Base-by-base conservation (phyloP, 1,284 basidiomycete genomes). In the Ganoderma sinense region DNA sequence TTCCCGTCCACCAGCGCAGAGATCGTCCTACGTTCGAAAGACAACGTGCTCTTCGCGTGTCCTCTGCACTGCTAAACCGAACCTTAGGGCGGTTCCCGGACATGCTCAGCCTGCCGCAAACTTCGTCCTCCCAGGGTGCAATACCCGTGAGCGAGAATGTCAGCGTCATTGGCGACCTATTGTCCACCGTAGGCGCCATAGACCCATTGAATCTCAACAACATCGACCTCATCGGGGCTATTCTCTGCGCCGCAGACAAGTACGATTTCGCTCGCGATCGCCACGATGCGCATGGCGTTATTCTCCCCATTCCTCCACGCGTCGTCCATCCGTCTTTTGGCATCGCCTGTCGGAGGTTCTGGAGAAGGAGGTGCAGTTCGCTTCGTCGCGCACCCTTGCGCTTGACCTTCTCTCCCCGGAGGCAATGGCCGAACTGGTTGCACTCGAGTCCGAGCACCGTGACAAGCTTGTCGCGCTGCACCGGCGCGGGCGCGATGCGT, bases 261-360 rank as follows among this genome's bases (percentile, higher is more conserved):
- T 91, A 89, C 76, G 89, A 89, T 89, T 85, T 82, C 88, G 0
- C 85, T 88, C 0, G 86, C 87, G 5, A 78, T 83, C 51, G 86
- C 87, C 13, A 82, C 88, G 69, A 74, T 89, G 60, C 87, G 87
- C 23, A 82, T 85, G 55, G 81, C 85, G 5, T 81, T 86, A 74
- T 84, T 83, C 0, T 85, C 85, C 0, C 76, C 81, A 0, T 79
- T 88, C 63, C 76, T 84, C 18, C 79, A 82, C 45, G 78, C 85
- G 40, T 84, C 87, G 0, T 79, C 76, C n/a, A 68, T 91, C 14
- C 84, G 86, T 20, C 78, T 89, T 14, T 91, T 72, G 81, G 84
- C 13, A 79, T 88, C 10, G 86, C 88, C 8, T 86, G 84, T 71
- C 82, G 86, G 6, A 88, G 84, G 75, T 85, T 82, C 0, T 91